These are phyloP conservation scores for Elasticomyces elasticus DNA, from an alignment of 495 filamentous ascomycete species.

Conservation along the genomic window DNA sequence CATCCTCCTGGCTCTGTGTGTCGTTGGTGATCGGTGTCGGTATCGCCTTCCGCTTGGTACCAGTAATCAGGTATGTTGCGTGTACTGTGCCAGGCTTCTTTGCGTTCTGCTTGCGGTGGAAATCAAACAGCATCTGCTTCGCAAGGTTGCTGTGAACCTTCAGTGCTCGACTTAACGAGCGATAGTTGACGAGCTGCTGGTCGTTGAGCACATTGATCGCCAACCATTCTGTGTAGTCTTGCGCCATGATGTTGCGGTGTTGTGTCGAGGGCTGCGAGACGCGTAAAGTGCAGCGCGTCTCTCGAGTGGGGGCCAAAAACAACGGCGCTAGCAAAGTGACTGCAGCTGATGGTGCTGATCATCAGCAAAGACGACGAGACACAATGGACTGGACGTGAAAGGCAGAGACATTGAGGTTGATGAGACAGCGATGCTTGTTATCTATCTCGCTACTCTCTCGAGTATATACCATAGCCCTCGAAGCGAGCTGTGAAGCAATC, in stretches of 20 bases:
- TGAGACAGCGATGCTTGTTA: constrained; percentile 1
- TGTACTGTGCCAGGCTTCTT: constrained; percentile 64
- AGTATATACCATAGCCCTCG: not conserved
- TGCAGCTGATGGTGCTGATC: too few relatives aligned
- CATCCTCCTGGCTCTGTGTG: constrained; percentile 34
- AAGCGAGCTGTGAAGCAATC: constrained; percentile 2
- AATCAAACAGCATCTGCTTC: constrained; percentile 92
- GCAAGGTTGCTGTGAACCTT: constrained; percentile 73
- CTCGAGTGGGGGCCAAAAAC: constrained; percentile 1
- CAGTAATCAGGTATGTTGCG: constrained; percentile 81
- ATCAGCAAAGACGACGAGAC: too few relatives aligned
- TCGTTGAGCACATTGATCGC: constrained; percentile 69
- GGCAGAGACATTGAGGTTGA: not conserved
- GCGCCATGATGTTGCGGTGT: constrained; percentile 35
- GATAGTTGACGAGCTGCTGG: constrained; percentile 72
- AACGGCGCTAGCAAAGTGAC: not conserved
- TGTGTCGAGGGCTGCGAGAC: not conserved
- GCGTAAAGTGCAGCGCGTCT: constrained; percentile 8
- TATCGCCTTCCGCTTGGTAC: constrained; percentile 33
- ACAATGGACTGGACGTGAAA: too few relatives aligned
- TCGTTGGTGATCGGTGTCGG: constrained; percentile 27
- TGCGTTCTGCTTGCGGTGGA: constrained; percentile 66
- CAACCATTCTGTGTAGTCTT: constrained; percentile 59
- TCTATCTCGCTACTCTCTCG: not conserved
- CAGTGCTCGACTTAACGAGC: constrained; percentile 64